Evolutionary conservation across 1,284 basidiomycete species (phyloP).

Genomic region (Xerocomus nothofagi): DNA sequence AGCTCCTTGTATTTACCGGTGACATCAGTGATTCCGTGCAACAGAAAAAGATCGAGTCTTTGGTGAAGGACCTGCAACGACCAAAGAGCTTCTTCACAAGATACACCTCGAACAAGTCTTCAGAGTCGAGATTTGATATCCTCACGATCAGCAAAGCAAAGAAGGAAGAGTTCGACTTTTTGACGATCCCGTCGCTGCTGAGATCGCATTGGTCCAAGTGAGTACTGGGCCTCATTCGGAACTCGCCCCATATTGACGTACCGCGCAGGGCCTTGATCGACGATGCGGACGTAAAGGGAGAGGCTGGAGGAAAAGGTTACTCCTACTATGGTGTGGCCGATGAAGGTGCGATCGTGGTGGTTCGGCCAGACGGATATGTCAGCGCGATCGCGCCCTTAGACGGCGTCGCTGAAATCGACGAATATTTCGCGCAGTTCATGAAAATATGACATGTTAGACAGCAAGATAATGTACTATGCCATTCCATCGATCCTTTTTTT

Average conservation of each 20-base stretch:
- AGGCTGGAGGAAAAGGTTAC: conserved; percentile 48
- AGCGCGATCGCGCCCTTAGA: conserved; percentile 56
- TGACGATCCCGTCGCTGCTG: conserved; percentile 50
- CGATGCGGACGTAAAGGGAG: conserved; percentile 40
- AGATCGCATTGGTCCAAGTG: conserved; percentile 70
- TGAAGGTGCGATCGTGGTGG: conserved; percentile 60
- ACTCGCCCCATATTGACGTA: conserved; percentile 4
- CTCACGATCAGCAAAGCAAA: conserved; percentile 50
- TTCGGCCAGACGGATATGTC: conserved; percentile 77
- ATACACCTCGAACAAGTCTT: conserved; percentile 25
- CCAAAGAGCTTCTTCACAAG: conserved; percentile 41
- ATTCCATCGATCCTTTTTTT: too few species aligned
- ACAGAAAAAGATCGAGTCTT: conserved; percentile 38
- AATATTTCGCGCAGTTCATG: conserved; percentile 52
- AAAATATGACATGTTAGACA: conserved; percentile 3
- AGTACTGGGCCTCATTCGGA: conserved; percentile 5
- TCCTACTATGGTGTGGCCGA: conserved; percentile 55
- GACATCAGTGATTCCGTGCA: conserved; percentile 46
- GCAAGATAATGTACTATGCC: too few species aligned
- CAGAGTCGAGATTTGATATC: conserved; percentile 50
- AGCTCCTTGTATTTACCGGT: conserved; percentile 71
- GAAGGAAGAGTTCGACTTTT: conserved; percentile 48
- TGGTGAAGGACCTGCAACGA: conserved; percentile 46
- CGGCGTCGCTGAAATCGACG: conserved; percentile 41
- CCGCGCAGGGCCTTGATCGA: conserved; percentile 49